Evolutionary conservation across 2,329 filamentous ascomycete species (phyloP).

Genomic region (Helotiales sp.): DNA sequence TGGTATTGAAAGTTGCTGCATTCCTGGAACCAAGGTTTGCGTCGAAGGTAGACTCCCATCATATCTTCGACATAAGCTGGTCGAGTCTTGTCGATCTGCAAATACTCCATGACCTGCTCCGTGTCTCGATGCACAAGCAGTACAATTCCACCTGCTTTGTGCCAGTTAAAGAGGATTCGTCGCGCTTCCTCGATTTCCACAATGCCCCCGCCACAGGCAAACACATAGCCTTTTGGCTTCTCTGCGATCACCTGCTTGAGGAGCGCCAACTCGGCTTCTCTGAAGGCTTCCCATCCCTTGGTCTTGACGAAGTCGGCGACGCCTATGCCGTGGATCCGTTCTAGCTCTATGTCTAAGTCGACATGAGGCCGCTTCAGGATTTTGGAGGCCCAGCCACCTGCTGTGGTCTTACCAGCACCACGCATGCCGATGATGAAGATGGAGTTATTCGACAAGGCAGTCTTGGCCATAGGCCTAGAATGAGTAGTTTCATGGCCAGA

Average conservation of each 20-base stretch:
- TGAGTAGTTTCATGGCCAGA: conserved; percentile 61
- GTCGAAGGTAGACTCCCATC: conserved; percentile 83
- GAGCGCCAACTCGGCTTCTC: conserved; percentile 73
- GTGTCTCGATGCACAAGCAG: conserved; percentile 87
- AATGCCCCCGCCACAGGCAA: conserved; percentile 92
- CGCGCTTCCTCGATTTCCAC: conserved; percentile 84
- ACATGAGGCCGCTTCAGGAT: conserved; percentile 75
- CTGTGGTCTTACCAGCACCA: conserved; percentile 93
- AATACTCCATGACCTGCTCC: conserved; percentile 82
- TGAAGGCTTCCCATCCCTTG: conserved; percentile 85
- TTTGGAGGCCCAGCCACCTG: conserved; percentile 79
- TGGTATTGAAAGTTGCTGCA: conserved; percentile 96
- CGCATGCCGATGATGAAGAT: conserved; percentile 97
- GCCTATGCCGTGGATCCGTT: conserved; percentile 67
- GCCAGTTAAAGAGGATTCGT: conserved; percentile 71
- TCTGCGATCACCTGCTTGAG: conserved; percentile 74
- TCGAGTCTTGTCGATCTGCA: conserved; percentile 84
- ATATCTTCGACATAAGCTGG: conserved; percentile 94
- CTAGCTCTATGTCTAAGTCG: conserved; percentile 87
- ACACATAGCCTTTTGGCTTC: conserved; percentile 73
- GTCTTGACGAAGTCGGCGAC: conserved; percentile 84
- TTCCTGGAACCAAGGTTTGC: conserved; percentile 85
- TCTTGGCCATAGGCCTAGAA: conserved; percentile 40
- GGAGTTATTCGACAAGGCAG: conserved; percentile 54
- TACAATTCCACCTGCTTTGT: conserved; percentile 77